Percentiles rank a stretch among this genome's conserved stretches.
Evolutionary conservation across 148 eudicot genomes (phyloP).

Genomic region (Rhododendron williamsianum): DNA sequence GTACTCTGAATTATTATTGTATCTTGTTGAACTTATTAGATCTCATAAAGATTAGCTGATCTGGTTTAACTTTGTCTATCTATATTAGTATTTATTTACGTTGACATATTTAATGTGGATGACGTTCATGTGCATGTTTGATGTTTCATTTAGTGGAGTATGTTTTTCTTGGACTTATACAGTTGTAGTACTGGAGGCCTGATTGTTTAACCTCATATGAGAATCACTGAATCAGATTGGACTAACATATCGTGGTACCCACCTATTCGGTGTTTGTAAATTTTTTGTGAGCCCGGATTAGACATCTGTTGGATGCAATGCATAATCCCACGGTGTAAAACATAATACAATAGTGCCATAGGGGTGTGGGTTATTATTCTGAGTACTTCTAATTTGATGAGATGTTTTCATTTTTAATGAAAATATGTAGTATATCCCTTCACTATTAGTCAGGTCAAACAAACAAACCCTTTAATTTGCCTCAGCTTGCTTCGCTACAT

Average conservation of each 20-base stretch:
- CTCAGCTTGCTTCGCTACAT: background rate
- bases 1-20: background rate
- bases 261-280: background rate
- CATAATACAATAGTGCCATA: background rate
- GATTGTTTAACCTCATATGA: background rate
- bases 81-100: too few species aligned
- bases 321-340: background rate
- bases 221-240: background rate
- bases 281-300: background rate
- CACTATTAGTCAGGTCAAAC: background rate
- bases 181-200: too few species aligned
- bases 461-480: background rate
- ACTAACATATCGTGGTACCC: background rate
- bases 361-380: background rate
- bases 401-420: background rate
- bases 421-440: background rate
- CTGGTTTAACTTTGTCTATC: background rate
- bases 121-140: background rate
- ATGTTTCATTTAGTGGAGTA: background rate
- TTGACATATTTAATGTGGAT: background rate
- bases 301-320: background rate
- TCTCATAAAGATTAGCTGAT: background rate
- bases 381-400: background rate
- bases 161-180: background rate
- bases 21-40: background rate